phyloP scores from a whole-genome alignment of 2,329 filamentous ascomycete species.

The Graphilbum fragrans region DNA sequence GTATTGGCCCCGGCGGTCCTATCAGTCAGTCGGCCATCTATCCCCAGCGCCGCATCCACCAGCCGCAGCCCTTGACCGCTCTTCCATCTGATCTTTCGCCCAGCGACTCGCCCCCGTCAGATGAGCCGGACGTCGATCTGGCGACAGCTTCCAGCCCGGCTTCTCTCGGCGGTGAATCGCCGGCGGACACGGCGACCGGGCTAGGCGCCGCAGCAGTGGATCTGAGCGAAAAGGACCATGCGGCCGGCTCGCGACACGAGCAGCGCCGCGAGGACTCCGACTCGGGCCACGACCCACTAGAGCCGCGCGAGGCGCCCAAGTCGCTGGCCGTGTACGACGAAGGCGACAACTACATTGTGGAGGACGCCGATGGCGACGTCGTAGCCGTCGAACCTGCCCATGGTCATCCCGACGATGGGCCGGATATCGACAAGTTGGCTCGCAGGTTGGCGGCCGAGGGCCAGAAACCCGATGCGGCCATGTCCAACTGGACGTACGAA shows the following conservation, averaged over 20 bases:
- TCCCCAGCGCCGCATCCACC: conserved; percentile 37
- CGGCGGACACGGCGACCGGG: too few species aligned
- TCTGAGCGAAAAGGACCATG: too few species aligned
- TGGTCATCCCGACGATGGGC: background rate
- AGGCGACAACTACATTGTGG: conserved; percentile 65
- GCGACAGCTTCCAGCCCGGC: background rate
- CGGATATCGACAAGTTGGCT: conserved; percentile 8
- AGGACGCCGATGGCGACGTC: conserved; percentile 81
- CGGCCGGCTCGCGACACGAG: too few species aligned
- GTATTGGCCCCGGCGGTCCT: conserved; percentile 71
- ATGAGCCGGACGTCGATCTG: conserved; percentile 13
- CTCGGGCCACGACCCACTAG: background rate
- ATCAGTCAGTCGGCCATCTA: conserved; percentile 83
- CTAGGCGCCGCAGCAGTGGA: too few species aligned
- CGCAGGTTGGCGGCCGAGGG: conserved; percentile 14
- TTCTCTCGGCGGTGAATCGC: background rate
- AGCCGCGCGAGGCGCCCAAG: background rate
- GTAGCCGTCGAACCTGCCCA: conserved; percentile 44
- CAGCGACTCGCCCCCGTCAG: conserved; percentile 10
- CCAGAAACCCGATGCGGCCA: conserved; percentile 19
- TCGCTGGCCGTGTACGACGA: conserved; percentile 54
- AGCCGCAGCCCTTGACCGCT: background rate
- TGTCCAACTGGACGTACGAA: conserved; percentile 29
- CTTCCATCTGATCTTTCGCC: conserved; percentile 5
- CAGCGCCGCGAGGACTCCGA: too few species aligned